Percentiles rank a stretch among this genome's conserved stretches.
Conservation (phyloP, 306 rosid species). For the Cucumis melo region DNA sequence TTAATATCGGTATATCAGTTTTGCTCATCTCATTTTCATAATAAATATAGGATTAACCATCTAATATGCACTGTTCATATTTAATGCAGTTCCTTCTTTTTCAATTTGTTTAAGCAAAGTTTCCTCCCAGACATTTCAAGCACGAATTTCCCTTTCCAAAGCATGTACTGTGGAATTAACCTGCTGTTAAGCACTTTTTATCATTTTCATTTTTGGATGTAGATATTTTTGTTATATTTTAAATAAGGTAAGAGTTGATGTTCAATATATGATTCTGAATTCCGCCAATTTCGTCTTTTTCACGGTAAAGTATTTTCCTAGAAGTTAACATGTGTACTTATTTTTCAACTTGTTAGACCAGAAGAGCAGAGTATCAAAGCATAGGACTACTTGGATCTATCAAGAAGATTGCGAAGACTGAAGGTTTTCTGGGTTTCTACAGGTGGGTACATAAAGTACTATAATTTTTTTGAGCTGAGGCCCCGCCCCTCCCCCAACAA, state of each 20-base stretch:
- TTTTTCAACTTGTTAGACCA: conserved; percentile 38
- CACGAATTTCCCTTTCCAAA: neutral
- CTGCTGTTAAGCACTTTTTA: neutral
- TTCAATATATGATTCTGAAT: neutral
- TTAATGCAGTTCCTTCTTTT: neutral
- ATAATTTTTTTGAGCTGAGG: neutral
- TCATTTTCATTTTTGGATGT: neutral
- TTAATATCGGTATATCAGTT: neutral
- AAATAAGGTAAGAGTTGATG: neutral
- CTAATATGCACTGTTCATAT: neutral
- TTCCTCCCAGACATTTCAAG: neutral
- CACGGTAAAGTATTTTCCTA: neutral
- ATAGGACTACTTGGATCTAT: conserved; percentile 53
- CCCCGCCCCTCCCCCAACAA: neutral
- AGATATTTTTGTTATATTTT: neutral
- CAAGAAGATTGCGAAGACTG: conserved; percentile 52
- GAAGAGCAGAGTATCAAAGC: conserved; percentile 67
- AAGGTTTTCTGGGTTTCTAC: conserved; percentile 78
- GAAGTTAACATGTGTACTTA: neutral
- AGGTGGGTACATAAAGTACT: conserved; percentile 25
- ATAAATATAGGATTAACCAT: neutral
- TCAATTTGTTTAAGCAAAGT: neutral
- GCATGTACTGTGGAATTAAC: neutral
- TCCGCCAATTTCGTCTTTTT: neutral
- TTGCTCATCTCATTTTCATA: neutral